phyloP scores from a whole-genome alignment of 495 filamentous ascomycete species.

The Penicillium paradoxum region DNA sequence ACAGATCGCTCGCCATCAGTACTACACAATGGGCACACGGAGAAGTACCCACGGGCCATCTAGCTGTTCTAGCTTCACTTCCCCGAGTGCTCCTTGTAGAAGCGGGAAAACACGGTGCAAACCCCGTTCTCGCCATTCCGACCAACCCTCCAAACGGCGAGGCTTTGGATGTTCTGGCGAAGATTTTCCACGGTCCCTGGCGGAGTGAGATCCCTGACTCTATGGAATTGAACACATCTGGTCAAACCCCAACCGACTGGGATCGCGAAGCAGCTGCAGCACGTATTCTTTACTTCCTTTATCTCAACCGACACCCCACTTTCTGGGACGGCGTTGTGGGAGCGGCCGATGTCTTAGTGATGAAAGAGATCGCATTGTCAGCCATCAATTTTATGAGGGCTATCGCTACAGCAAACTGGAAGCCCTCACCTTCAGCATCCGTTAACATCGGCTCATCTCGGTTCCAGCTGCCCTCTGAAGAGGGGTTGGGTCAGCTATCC shows the following conservation, averaged over 20 bases:
- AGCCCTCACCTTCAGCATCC: slow-evolving; percentile 23
- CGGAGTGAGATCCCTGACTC: slow-evolving; percentile 21
- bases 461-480: slow-evolving; percentile 43
- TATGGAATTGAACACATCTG: slow-evolving; percentile 29
- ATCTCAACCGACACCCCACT: slow-evolving; percentile 43
- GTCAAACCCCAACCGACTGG: slow-evolving; percentile 37
- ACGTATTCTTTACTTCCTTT: slow-evolving; percentile 53
- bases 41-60: slow-evolving; percentile 47
- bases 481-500: slow-evolving; percentile 32
- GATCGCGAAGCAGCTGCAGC: slow-evolving; percentile 49
- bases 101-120: slow-evolving; percentile 39
- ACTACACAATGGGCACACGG: slow-evolving; percentile 49
- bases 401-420: slow-evolving; percentile 55
- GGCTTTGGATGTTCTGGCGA: slow-evolving; percentile 49
- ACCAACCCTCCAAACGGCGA: slow-evolving; percentile 47
- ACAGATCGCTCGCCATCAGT: slow-evolving; percentile 38
- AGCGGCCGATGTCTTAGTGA: slow-evolving; percentile 52
- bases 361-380: slow-evolving; percentile 54
- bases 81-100: slow-evolving; percentile 51
- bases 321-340: slow-evolving; percentile 51
- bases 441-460: slow-evolving; percentile 20
- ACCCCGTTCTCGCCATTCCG: slow-evolving; percentile 48
- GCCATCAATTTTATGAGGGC: slow-evolving; percentile 50
- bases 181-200: slow-evolving; percentile 51
- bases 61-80: slow-evolving; percentile 53